Evolutionary conservation across 176 grass and related monocot genomes (phyloP), one percentile per base, ranked within the genome.

Genomic region (Zoysia pacifica): DNA sequence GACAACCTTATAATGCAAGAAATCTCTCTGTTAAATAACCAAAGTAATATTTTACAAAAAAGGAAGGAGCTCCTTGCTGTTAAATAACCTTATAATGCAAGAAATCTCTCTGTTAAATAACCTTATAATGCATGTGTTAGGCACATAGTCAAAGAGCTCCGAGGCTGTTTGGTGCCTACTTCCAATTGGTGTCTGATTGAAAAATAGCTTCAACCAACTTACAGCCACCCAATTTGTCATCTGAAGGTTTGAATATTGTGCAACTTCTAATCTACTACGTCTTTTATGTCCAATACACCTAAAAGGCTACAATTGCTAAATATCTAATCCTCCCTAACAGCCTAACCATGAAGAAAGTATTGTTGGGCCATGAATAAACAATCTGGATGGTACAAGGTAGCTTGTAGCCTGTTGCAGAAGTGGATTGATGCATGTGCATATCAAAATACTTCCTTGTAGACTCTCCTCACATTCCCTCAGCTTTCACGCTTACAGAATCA

Each of bases 141-240:
- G 45, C 2, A 66, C 67, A 82, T 66, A 76, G 41, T 60, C 74
- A 49, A 73, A 87, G 59, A 69, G 16, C 6, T 64, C 48, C 55
- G 41, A 64, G 47, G 55, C 14, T 80, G 9, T 75, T 11, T 85
- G 13, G 49, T 42, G 54, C 54, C 73, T 41, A 62, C 14, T 18
- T 75, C 45, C 6, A 54, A 65, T 35, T 56, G 6, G 36, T 75
- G 83, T 70, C 54, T 79, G 42, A 76, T 55, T 13, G 5, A 71
- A 85, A 49, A 85, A 71, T 75, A 80, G 55, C 48, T 85, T 59
- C 82, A 76, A 66, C 42, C 46, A 71, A 77, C 56, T 89, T 74
- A 41, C 65, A 42, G 51, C 77, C 69, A 61, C 69, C 46, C 75
- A 79, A 69, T 75, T 74, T 79, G 37, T 53, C 36, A 60, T 80